Evolutionary conservation across 345 rosid species (phyloP).

Genomic region (Cardamine resedifolia): DNA sequence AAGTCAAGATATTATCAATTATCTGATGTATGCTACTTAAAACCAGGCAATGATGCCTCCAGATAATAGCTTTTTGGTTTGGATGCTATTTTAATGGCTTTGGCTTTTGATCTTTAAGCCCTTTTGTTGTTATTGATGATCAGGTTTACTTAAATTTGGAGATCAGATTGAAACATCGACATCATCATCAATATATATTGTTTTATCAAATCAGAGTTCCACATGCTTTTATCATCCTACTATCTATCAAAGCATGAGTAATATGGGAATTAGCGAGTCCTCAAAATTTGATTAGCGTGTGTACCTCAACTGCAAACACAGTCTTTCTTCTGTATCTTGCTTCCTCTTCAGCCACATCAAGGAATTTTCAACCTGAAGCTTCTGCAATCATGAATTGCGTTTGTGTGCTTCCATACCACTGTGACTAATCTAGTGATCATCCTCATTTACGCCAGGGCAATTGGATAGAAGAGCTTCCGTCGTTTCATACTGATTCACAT

Average conservation of each 20-base stretch:
- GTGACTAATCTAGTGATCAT: slow-evolving; percentile 52
- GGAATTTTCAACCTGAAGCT: slow-evolving; percentile 18
- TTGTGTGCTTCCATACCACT: neutral
- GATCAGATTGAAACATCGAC: neutral
- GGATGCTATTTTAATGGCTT: slow-evolving; percentile 8
- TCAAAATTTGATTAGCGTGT: neutral
- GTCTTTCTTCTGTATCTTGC: slow-evolving; percentile 14
- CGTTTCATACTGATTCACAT: slow-evolving; percentile 68
- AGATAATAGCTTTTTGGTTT: neutral
- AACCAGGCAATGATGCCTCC: slow-evolving; percentile 13
- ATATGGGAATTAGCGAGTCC: slow-evolving; percentile 13
- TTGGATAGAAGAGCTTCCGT: slow-evolving; percentile 63
- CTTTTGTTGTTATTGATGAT: neutral
- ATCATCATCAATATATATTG: neutral
- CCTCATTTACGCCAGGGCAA: slow-evolving; percentile 87
- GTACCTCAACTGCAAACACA: slow-evolving; percentile 18
- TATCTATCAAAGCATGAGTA: slow-evolving; percentile 26
- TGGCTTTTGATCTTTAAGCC: slow-evolving; percentile 13
- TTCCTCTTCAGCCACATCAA: slow-evolving; percentile 18
- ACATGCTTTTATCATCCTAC: slow-evolving; percentile 22
- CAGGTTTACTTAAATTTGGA: neutral
- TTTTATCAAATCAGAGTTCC: slow-evolving; percentile 18
- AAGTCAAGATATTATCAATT: slow-evolving; percentile 6
- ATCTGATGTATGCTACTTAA: slow-evolving; percentile 1
- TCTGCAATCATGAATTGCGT: neutral